Percentiles rank a stretch among this genome's conserved stretches.
Evolutionary conservation across 75 land plant genomes (phyloP).

Genomic region (Pinus albicaulis): DNA sequence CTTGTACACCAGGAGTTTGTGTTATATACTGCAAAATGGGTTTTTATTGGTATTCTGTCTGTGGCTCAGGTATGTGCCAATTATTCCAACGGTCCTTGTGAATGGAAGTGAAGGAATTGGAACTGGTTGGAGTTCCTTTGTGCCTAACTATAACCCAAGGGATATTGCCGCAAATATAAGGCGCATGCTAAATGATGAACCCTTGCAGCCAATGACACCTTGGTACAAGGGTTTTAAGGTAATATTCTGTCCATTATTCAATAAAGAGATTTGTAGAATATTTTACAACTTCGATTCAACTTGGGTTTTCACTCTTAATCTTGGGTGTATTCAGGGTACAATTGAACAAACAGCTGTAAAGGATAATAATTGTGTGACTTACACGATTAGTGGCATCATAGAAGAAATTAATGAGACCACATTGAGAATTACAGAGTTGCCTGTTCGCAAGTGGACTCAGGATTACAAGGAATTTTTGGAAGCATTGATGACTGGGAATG

Average conservation of each 20-base stretch:
- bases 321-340: constrained; percentile 43
- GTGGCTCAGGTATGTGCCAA: constrained; percentile 78
- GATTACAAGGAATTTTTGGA: constrained; percentile 95
- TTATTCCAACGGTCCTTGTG: constrained; percentile 88
- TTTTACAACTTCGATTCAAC: background rate
- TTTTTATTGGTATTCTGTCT: background rate
- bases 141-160: constrained; percentile 95
- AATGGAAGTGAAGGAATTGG: constrained; percentile 99
- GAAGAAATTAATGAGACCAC: constrained; percentile 83
- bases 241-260: background rate
- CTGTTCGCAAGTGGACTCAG: constrained; percentile 88
- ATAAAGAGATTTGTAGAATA: background rate
- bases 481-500: constrained; percentile 44
- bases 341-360: constrained; percentile 81
- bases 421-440: constrained; percentile 78
- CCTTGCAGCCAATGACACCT: constrained; percentile 88
- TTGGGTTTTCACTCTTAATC: background rate
- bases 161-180: constrained; percentile 84
- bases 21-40: background rate
- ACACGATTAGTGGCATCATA: constrained; percentile 74
- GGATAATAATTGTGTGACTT: constrained; percentile 55
- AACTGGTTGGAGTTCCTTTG: constrained; percentile 97
- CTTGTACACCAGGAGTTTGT: no score
- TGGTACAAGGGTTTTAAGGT: constrained; percentile 98
- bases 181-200: constrained; percentile 62